Evolutionary conservation across 257 asterid species (phyloP), one percentile per base, ranked within the genome.

Genomic region (Solanum chmielewskii): DNA sequence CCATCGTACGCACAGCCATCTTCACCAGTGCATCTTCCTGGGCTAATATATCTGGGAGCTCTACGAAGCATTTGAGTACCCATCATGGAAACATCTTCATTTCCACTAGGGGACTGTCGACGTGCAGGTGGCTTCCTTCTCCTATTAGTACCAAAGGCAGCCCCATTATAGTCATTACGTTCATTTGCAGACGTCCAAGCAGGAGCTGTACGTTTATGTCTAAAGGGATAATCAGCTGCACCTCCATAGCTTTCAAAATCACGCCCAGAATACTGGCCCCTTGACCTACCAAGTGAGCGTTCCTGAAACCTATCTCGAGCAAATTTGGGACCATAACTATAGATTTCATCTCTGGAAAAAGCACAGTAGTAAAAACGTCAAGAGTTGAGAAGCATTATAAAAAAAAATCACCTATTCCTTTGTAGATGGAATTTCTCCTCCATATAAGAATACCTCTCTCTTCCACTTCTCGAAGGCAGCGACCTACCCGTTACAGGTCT

Each of bases 371-470:
- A 35, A 35, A 35, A 35, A 35, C 6, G 7, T 5, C 7, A 35
- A 35, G 39, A 35, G 6, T 35, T 35, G 39, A 35, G 39, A 35
- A 35, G 39, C 7, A 35, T 5, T 35, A 5, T 5, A 0, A 5
- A 35, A 35, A 35, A 35, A 35, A 35, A 35, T 35, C 39, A 35
- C 39, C 39, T 35, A 35, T 35, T 35, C 7, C 39, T 35, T 35
- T 35, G 91, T 69, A 87, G 90, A 76, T 87, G 91, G 25, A 89
- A 87, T 83, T 76, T 89, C 87, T 91, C 95, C 86, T 93, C 95
- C 44, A 88, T 80, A 89, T 92, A 93, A 47, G 92, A 86, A 89
- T 90, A 92, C 90, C 94, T 92, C 76, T 92, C 98, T 78, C 93
- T 94, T 66, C 95, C 98, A 89, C 88, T 89, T 90, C 94, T 87